Conservation (phyloP, 352 stramenopile species). For the Pythium dissotocum region DNA sequence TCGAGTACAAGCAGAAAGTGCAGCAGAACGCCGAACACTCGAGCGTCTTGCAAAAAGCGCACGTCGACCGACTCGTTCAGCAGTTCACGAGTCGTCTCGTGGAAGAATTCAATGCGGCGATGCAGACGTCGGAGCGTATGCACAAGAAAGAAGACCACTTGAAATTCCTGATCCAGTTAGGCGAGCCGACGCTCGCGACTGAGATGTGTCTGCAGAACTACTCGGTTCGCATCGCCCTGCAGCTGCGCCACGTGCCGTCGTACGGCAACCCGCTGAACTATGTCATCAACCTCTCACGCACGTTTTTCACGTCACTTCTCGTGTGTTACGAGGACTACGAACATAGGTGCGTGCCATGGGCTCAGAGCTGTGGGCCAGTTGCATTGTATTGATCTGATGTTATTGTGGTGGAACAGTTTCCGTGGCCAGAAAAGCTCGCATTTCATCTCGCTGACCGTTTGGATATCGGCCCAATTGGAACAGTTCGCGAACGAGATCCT, state of each 20-base stretch:
- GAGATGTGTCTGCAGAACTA: constrained; percentile 87
- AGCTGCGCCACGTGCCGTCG: constrained; percentile 73
- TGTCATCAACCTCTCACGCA: constrained; percentile 80
- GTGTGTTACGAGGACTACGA: constrained; percentile 85
- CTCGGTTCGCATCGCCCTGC: constrained; percentile 69
- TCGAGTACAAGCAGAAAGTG: constrained; percentile 52
- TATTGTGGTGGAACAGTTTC: constrained; percentile 42
- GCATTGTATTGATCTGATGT: too few species aligned
- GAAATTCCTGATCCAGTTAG: constrained; percentile 70
- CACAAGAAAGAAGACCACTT: constrained; percentile 85
- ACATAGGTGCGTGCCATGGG: constrained; percentile 41
- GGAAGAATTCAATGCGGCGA: constrained; percentile 75
- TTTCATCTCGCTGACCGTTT: constrained; percentile 79
- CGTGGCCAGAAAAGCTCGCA: constrained; percentile 68
- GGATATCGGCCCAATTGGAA: constrained; percentile 79
- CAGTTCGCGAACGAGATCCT: constrained; percentile 75
- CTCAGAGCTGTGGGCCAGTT: too few species aligned
- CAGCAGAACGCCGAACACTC: constrained; percentile 39
- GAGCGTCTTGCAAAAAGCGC: constrained; percentile 38
- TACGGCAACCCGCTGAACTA: constrained; percentile 78
- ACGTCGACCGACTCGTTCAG: constrained; percentile 54
- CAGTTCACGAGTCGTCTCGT: constrained; percentile 62
- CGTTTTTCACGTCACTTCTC: constrained; percentile 84
- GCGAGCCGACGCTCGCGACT: constrained; percentile 60
- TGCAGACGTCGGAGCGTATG: constrained; percentile 79